Percentiles rank a stretch among this genome's conserved stretches.
Evolutionary conservation across 2,329 filamentous ascomycete genomes (phyloP).

Genomic region (Microdochium nivale): DNA sequence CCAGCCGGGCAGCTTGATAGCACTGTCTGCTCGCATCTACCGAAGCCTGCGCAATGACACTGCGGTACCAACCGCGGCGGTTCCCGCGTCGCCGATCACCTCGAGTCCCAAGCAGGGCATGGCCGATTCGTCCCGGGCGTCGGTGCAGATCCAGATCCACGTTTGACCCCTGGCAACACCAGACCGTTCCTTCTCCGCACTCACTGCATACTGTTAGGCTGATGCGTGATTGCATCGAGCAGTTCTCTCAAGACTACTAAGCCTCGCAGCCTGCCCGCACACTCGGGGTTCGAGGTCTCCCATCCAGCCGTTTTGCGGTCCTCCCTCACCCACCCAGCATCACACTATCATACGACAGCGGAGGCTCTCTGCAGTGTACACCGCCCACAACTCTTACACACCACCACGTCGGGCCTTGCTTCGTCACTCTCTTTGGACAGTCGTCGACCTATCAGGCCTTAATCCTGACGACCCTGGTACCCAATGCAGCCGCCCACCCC

Average conservation of each 20-base stretch:
- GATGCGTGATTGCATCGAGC: too few relatives aligned
- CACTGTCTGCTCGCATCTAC: neutral
- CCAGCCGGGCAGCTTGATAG: too few relatives aligned
- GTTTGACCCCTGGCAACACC: neutral
- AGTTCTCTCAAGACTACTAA: too few relatives aligned
- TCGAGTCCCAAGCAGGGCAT: neutral
- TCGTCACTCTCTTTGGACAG: neutral
- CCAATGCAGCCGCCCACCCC: constrained; percentile 31
- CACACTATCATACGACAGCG: neutral
- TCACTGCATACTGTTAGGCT: neutral
- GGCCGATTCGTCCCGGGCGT: neutral
- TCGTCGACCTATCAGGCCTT: neutral
- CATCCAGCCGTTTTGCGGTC: neutral
- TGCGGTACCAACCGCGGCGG: neutral
- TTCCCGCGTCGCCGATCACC: neutral
- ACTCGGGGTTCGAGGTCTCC: neutral
- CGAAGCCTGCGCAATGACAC: neutral
- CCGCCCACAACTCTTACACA: neutral
- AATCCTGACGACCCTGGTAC: constrained; percentile 2
- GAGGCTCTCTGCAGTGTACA: neutral
- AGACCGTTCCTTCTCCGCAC: neutral
- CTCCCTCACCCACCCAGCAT: neutral
- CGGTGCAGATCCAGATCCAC: neutral
- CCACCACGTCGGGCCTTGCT: neutral
- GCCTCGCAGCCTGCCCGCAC: too few relatives aligned